Evolutionary conservation across 163 green algal genomes (phyloP), one percentile per base, ranked within the genome.

Genomic region (Chloromonas sp.): DNA sequence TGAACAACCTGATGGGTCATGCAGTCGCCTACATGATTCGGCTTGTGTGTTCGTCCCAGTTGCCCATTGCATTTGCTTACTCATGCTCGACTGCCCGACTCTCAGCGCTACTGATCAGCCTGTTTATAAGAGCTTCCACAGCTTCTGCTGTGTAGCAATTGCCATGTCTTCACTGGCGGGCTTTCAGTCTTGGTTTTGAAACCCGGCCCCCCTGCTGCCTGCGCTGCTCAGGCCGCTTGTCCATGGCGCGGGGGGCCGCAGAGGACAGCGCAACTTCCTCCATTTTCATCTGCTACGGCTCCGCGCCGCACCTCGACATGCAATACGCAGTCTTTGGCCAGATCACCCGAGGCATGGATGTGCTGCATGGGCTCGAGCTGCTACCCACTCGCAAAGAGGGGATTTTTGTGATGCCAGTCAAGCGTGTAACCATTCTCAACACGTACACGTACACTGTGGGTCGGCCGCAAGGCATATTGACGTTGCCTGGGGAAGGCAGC

Each of bases 241-340:
- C 93, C 2, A 95, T 98, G 92, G 95, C 88, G 0, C 91, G 91
- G 0, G 90, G 88, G 57, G 86, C 89, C 71, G 94, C 97, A 84
- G 94, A 93, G 2, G 91, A 97, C 88, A 94, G 82, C 15, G 95
- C 91, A 15, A 90, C 90, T 70, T 95, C 91, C n/a, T 97, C 91
- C 60, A 98, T 99, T 84, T 96, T 91, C 66, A 95, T 99, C 3
- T 88, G 98, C 79, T 89, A 98, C 61, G 95, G 94, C 0, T 71
- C 92, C 3, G 94, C 96, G 0, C 95, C 96, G 0, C 96, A 98
- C 85, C 90, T 99, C 0, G 95, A 99, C 88, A 94, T 93, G 90
- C 71, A 96, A 58, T 97, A 97, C 85, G 89, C 90, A 58, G 89
- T 96, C 5, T 74, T 74, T 74, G 66, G 66, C 5, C 66, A 74